Conservation (phyloP, 805 yeast genomes). For the Lachancea kluyveri region DNA sequence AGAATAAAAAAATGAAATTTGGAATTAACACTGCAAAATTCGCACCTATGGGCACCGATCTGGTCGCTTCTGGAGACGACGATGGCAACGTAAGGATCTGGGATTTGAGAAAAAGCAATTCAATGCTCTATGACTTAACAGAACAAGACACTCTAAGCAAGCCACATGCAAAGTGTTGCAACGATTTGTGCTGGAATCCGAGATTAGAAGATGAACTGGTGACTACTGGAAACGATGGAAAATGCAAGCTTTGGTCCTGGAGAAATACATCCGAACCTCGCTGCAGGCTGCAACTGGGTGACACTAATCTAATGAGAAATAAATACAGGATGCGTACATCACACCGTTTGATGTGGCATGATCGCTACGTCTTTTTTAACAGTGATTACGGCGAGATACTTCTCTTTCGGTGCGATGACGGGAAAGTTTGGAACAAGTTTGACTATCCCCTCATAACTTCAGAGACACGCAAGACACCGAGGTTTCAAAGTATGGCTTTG, state of each 20-base stretch:
- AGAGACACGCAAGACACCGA: slow-evolving; percentile 7
- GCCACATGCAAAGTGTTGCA: slow-evolving; percentile 75
- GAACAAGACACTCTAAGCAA: slow-evolving; percentile 25
- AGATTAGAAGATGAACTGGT: slow-evolving; percentile 50
- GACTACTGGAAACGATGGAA: slow-evolving; percentile 76
- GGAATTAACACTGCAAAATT: slow-evolving; percentile 48
- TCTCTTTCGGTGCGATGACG: slow-evolving; percentile 15
- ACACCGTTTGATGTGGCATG: slow-evolving; percentile 18
- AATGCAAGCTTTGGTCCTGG: slow-evolving; percentile 67
- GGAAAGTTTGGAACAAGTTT: slow-evolving; percentile 23
- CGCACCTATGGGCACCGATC: slow-evolving; percentile 58
- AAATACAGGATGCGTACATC: slow-evolving; percentile 21
- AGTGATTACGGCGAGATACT: slow-evolving; percentile 26
- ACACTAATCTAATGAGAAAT: slow-evolving; percentile 19
- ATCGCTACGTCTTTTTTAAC: slow-evolving; percentile 17
- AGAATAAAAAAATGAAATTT: slow-evolving; percentile 39
- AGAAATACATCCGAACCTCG: slow-evolving; percentile 18
- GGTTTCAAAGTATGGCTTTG: slow-evolving; percentile 20
- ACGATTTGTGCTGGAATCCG: slow-evolving; percentile 72
- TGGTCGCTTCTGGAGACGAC: slow-evolving; percentile 73
- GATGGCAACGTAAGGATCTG: slow-evolving; percentile 78
- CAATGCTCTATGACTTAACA: slow-evolving; percentile 22
- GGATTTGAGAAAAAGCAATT: slow-evolving; percentile 57
- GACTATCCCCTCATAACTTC: slow-evolving; percentile 11
- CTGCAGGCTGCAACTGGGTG: slow-evolving; percentile 17